Base-by-base conservation (phyloP, 345 rosid species). In the Bruguiera parviflora region DNA sequence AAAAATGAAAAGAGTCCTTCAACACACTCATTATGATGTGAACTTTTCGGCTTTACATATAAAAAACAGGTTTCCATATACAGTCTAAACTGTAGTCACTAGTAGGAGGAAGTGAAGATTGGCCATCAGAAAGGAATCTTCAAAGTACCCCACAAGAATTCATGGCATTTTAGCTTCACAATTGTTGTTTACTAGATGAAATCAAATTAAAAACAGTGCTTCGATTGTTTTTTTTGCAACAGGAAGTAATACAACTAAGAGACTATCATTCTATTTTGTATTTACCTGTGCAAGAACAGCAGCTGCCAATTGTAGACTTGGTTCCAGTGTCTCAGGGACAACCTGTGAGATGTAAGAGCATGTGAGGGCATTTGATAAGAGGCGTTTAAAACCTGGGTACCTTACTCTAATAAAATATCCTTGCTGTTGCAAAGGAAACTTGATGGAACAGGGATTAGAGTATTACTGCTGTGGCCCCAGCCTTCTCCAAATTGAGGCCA, bases 281-380 rank as follows among this genome's bases (percentile, higher is more conserved):
- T 35, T 61, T 81, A 90, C 98, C 97, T 91, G 95, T 18, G 97
- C 96, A 73, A 94, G 98, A 81, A 94, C 98, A 75, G 97, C 98
- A 68, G 98, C 96, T 55, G 97, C 98, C 82, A 94, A 87, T 77
- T 94, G 98, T 63, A 94, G 83, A 84, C 98, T 94, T 61, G 98
- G 98, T 81, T 94, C 98, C 84, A 94, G 79, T 55, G 96, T 88
- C 84, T 94, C 98, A n/a, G 98, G 98, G 58, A 94, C 98, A 83
- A 94, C 98, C 97, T 93, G 73, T 46, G 25, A 64, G 73, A 8
- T 43, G 27, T 60, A 53, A 51, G 27, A 39, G 63, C 28, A 24
- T 15, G 31, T 52, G 52, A 51, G 57, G 16, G 1, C 47, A 39
- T 39, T 39, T 39, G 47, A 39, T 39, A 39, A 9, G 16, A 39